phyloP scores from a whole-genome alignment of 768 basidiomycete genomes.

The Mycena albidolilacea region DNA sequence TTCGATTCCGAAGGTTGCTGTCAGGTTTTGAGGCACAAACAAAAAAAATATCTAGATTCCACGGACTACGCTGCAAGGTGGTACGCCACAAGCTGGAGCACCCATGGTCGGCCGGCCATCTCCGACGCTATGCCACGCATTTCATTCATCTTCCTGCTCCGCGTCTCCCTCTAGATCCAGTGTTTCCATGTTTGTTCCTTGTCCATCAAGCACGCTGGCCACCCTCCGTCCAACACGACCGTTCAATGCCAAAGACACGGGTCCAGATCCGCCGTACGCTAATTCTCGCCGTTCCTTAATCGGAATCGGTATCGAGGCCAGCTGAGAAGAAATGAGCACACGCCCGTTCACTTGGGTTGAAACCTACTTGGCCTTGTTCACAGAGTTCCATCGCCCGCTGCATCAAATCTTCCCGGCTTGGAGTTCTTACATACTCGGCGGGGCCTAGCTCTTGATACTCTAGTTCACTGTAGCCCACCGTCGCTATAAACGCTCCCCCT shows the following conservation, averaged over 20 bases:
- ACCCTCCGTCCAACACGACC: constrained; percentile 82
- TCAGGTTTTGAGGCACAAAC: constrained; percentile 34
- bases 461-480: constrained; percentile 72
- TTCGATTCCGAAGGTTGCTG: constrained; percentile 58
- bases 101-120: constrained; percentile 19
- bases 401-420: constrained; percentile 79
- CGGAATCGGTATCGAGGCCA: constrained; percentile 62
- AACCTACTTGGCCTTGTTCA: constrained; percentile 76
- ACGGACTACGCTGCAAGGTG: constrained; percentile 34
- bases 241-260: constrained; percentile 78
- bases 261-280: constrained; percentile 65
- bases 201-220: constrained; percentile 78
- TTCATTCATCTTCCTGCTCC: constrained; percentile 56
- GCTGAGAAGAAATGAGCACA: constrained; percentile 59
- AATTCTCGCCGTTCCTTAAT: constrained; percentile 73
- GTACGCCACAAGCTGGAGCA: constrained; percentile 25
- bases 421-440: constrained; percentile 65
- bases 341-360: constrained; percentile 43
- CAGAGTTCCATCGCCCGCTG: constrained; percentile 66
- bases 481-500: constrained; percentile 75
- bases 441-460: constrained; percentile 68
- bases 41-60: constrained; percentile 30
- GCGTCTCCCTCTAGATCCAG: constrained; percentile 84
- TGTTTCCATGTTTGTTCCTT: constrained; percentile 76
- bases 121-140: constrained; percentile 38